Base-by-base conservation (phyloP, 441 rosid species). In the Erodium trifolium region DNA sequence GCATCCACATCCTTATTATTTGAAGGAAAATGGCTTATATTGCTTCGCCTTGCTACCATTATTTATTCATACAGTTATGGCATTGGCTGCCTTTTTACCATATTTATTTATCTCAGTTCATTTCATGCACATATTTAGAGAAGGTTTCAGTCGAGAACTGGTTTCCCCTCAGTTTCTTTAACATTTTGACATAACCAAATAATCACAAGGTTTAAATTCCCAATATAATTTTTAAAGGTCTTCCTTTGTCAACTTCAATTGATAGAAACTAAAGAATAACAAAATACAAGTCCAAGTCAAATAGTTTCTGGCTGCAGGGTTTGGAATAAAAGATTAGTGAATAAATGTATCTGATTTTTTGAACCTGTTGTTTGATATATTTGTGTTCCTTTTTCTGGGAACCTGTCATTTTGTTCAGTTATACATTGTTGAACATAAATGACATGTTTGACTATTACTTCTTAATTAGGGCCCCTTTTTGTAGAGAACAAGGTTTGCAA, bases 401-500 rank as follows among this genome's bases (percentile, higher is more conserved):
- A 13, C 64, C 27, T 27, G 2, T 62, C 35, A 62, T 29, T 62
- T 62, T 23, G 17, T 11, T 62, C 7, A 10, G 37, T 62, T 60
- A 13, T 19, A 8, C 65, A 49, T 1, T 41, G 47, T 41, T 41
- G 47, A 41, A 8, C 47, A 41, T 41, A 41, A 41, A 57, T 62
- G 59, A 63, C 71, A 75, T 18, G 39, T 34, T 63, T 49, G 29
- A 51, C 19, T 37, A 13, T 67, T 1, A 72, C 39, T 69, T 74
- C 65, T 70, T 66, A 31, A 66, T 17, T 68, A 87, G 96, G 86
- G 23, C 70, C 76, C 51, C 67, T 69, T 75, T 80, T 73, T 66
- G 41, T 77, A 70, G 93, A 79, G 68, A 80, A 82, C 73, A 79
- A 78, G 68, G 78, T 76, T 70, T 82, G 77, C 71, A 78, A 75